phyloP scores from a whole-genome alignment of 306 rosid genomes.

The Gastrolobium bilobum region DNA sequence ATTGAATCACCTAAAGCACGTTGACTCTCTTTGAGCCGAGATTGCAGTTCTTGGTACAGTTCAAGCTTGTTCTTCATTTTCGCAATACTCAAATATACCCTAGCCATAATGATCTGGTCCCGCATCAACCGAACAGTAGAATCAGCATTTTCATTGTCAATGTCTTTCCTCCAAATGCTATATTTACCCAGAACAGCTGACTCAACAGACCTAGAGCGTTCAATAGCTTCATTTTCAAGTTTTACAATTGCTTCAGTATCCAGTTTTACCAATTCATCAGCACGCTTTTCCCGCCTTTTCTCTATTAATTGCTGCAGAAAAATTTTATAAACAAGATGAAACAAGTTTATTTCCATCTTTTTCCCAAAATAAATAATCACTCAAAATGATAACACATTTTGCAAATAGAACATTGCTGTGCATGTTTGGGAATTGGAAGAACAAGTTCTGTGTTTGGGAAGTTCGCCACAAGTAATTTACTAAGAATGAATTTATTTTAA shows the following conservation, averaged over 20 bases:
- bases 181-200: conserved; percentile 86
- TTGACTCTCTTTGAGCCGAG: conserved; percentile 69
- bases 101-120: conserved; percentile 94
- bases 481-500: conserved; percentile 8
- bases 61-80: conserved; percentile 69
- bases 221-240: conserved; percentile 91
- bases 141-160: conserved; percentile 77
- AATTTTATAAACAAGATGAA: conserved; percentile 43
- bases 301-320: conserved; percentile 80
- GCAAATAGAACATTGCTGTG: conserved; percentile 13
- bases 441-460: conserved; percentile 2
- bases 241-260: conserved; percentile 71
- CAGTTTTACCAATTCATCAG: conserved; percentile 69
- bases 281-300: conserved; percentile 77
- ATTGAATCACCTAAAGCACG: conserved; percentile 81
- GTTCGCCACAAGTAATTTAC: conserved; percentile 13
- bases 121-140: conserved; percentile 84
- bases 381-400: conserved; percentile 21
- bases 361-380: neutral
- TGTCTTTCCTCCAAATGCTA: conserved; percentile 95
- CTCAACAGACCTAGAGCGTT: conserved; percentile 85
- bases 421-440: conserved; percentile 13
- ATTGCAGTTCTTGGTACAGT: conserved; percentile 68
- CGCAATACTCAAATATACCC: conserved; percentile 85
- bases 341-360: conserved; percentile 9